A percentile compares a stretch with the other conserved stretches of the same genome.
Conservation (phyloP, 129 eudicot species). For the Helichrysum umbraculigerum region DNA sequence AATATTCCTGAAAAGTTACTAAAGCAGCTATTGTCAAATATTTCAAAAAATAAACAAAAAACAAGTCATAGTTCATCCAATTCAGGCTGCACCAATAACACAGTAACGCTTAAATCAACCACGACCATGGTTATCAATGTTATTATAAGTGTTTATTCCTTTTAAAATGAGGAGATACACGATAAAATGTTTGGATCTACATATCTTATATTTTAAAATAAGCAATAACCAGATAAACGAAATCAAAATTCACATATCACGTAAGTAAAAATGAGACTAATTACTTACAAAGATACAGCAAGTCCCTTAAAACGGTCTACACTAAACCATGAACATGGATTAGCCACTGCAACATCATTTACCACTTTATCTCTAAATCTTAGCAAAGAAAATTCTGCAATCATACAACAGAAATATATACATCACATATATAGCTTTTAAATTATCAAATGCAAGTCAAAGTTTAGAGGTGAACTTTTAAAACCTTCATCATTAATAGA, state of each 20-base stretch:
- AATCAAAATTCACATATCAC: background rate
- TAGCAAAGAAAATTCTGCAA: slow-evolving; percentile 62
- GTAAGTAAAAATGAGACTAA: background rate
- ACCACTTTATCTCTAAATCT: slow-evolving; percentile 61
- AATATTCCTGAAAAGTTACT: slow-evolving; percentile 40
- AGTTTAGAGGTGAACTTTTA: background rate
- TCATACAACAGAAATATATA: slow-evolving; percentile 1
- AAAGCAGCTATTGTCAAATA: slow-evolving; percentile 27
- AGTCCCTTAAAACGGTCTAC: slow-evolving; percentile 58
- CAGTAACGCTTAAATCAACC: background rate
- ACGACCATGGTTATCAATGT: no score
- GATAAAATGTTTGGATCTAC: background rate
- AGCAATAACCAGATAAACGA: background rate
- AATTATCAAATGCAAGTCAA: background rate
- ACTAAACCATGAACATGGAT: slow-evolving; percentile 81
- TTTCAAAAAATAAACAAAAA: slow-evolving; percentile 1
- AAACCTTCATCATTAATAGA: slow-evolving; percentile 65
- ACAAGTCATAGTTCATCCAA: background rate
- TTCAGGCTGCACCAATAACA: background rate
- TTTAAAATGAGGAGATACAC: background rate
- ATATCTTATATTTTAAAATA: background rate
- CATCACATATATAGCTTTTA: slow-evolving; percentile 3
- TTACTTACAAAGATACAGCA: slow-evolving; percentile 63
- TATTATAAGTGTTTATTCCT: no score
- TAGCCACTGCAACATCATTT: slow-evolving; percentile 46